A percentile compares a stretch with the other conserved stretches of the same genome.
Conservation (phyloP, 306 rosid species). For the Oemleria cerasiformis region DNA sequence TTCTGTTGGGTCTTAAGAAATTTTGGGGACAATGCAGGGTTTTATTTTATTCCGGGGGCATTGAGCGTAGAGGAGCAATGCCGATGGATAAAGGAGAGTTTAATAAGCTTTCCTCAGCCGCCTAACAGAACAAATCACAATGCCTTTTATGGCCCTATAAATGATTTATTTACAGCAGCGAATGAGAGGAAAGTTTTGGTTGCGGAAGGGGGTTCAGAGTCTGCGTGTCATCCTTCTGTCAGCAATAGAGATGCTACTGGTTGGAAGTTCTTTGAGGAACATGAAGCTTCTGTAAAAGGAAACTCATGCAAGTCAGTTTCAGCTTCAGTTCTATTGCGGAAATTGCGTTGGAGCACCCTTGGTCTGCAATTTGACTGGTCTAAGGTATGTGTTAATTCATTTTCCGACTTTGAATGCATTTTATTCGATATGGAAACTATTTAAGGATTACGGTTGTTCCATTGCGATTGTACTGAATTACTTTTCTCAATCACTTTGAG, state of each 20-base stretch:
- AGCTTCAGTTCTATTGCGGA: constrained; percentile 58
- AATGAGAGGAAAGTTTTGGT: constrained; percentile 56
- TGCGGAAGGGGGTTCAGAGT: constrained; percentile 30
- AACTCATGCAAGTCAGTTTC: constrained; percentile 48
- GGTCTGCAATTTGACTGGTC: constrained; percentile 97
- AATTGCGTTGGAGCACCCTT: constrained; percentile 96
- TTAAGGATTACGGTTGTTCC: background rate
- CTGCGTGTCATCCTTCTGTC: constrained; percentile 29
- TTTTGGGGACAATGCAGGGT: constrained; percentile 40
- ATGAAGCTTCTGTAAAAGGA: constrained; percentile 30
- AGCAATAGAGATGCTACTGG: constrained; percentile 20
- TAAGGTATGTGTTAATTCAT: constrained; percentile 44
- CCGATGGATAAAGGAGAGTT: constrained; percentile 69
- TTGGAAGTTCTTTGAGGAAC: constrained; percentile 55
- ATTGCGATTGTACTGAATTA: background rate
- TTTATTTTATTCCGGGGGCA: constrained; percentile 79
- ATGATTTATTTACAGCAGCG: constrained; percentile 53
- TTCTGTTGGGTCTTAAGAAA: background rate
- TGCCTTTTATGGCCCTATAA: constrained; percentile 71
- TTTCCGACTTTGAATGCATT: no score
- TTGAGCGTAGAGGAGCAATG: constrained; percentile 64
- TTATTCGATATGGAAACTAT: background rate
- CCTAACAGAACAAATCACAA: constrained; percentile 94
- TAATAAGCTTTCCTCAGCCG: constrained; percentile 77
- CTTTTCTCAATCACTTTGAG: background rate